phyloP scores from a whole-genome alignment of 805 yeast genomes.

The Candida sphagnicola region DNA sequence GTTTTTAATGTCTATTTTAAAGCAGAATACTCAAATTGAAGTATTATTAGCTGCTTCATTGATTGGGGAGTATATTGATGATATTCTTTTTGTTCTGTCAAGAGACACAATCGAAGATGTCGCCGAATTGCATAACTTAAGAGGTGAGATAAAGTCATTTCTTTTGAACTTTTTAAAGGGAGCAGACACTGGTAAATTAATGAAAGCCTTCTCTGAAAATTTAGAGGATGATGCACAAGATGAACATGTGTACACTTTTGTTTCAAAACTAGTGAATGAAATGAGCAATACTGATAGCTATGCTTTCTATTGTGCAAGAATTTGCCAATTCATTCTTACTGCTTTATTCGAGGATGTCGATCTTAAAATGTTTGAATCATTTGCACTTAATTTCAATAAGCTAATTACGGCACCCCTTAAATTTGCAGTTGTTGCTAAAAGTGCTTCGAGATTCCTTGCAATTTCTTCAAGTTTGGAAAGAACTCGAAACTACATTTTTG shows the following conservation, averaged over 20 bases:
- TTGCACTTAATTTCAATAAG: slow-evolving; percentile 28
- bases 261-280: background rate
- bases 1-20: slow-evolving; percentile 1
- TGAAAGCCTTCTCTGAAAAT: background rate
- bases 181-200: background rate
- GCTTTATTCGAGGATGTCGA: slow-evolving; percentile 13
- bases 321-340: slow-evolving; percentile 11
- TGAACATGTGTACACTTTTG: background rate
- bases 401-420: slow-evolving; percentile 28
- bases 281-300: slow-evolving; percentile 2
- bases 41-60: slow-evolving; percentile 1
- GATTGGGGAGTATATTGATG: slow-evolving; percentile 5
- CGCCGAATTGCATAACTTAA: background rate
- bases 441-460: slow-evolving; percentile 35
- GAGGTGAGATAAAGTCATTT: background rate
- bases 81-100: slow-evolving; percentile 1
- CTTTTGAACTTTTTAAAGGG: background rate
- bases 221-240: background rate
- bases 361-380: slow-evolving; percentile 14
- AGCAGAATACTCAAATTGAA: background rate
- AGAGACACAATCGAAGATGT: background rate
- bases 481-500: slow-evolving; percentile 55
- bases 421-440: slow-evolving; percentile 22
- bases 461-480: slow-evolving; percentile 40
- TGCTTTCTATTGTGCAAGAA: slow-evolving; percentile 17